phyloP scores from a whole-genome alignment of 2,329 filamentous ascomycete species.

The Aureobasidium sp. region DNA sequence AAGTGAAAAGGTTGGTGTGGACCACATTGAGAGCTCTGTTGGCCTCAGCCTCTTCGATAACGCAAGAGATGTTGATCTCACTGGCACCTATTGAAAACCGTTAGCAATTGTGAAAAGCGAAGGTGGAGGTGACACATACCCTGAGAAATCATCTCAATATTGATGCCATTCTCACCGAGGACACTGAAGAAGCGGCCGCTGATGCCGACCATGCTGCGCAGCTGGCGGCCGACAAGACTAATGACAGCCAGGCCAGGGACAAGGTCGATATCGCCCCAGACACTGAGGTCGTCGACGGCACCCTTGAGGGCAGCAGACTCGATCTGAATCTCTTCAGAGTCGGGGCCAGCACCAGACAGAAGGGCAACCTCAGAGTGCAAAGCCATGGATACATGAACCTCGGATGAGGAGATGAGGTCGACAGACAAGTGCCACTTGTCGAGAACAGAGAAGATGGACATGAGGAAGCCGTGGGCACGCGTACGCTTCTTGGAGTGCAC shows the following conservation, averaged over 20 bases:
- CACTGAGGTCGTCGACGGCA: slow-evolving; percentile 61
- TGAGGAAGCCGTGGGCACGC: slow-evolving; percentile 92
- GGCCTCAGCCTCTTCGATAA: slow-evolving; percentile 86
- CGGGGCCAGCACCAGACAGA: slow-evolving; percentile 36
- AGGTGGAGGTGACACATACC: slow-evolving; percentile 49
- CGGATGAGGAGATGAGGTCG: slow-evolving; percentile 90
- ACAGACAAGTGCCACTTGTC: slow-evolving; percentile 83
- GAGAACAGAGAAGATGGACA: slow-evolving; percentile 84
- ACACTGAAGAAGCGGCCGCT: slow-evolving; percentile 93
- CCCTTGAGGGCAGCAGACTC: slow-evolving; percentile 41
- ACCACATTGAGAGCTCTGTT: slow-evolving; percentile 92
- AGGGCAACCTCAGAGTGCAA: slow-evolving; percentile 69
- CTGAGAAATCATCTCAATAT: slow-evolving; percentile 99
- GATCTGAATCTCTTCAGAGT: slow-evolving; percentile 42
- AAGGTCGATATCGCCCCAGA: slow-evolving; percentile 85
- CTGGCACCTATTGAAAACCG: slow-evolving; percentile 63
- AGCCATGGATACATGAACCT: slow-evolving; percentile 97
- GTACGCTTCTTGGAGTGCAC: slow-evolving; percentile 97
- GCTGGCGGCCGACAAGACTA: slow-evolving; percentile 86
- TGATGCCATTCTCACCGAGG: slow-evolving; percentile 85
- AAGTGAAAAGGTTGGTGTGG: slow-evolving; percentile 94
- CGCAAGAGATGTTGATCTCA: slow-evolving; percentile 98
- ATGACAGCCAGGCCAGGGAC: slow-evolving; percentile 91
- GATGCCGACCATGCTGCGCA: slow-evolving; percentile 95
- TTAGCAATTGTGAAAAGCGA: neutral